A percentile compares a stretch with the other conserved stretches of the same genome.
Evolutionary conservation across 2,329 filamentous ascomycete species (phyloP).

Genomic region (Scytalidium sp.): DNA sequence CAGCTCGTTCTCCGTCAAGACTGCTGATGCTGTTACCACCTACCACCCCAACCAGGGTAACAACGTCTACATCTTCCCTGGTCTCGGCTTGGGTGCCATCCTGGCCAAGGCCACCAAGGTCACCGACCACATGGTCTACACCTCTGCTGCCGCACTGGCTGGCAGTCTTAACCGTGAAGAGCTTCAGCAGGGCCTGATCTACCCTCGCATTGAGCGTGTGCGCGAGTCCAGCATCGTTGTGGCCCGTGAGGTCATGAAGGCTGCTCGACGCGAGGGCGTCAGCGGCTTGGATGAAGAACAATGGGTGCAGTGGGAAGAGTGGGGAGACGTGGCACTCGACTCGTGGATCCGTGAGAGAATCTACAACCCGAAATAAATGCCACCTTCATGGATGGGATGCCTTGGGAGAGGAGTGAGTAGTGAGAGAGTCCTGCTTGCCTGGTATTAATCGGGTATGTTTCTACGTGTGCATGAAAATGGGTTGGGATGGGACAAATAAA

Average conservation of each 20-base stretch:
- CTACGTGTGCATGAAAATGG: neutral
- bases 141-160: slow-evolving; percentile 78
- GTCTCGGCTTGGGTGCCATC: slow-evolving; percentile 90
- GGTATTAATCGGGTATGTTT: too few relatives aligned
- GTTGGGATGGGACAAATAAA: neutral
- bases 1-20: slow-evolving; percentile 66
- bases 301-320: slow-evolving; percentile 71
- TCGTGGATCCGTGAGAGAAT: slow-evolving; percentile 58
- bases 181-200: slow-evolving; percentile 78
- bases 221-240: slow-evolving; percentile 85
- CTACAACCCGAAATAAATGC: slow-evolving; percentile 48
- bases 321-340: slow-evolving; percentile 61
- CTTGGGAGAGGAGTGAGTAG: neutral
- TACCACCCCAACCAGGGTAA: slow-evolving; percentile 83
- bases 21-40: slow-evolving; percentile 56
- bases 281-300: slow-evolving; percentile 64
- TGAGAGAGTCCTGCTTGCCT: too few relatives aligned
- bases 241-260: slow-evolving; percentile 88
- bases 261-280: slow-evolving; percentile 79
- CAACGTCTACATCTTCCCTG: slow-evolving; percentile 92
- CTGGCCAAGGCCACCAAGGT: slow-evolving; percentile 82
- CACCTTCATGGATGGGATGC: neutral
- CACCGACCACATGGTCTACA: slow-evolving; percentile 97
- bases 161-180: slow-evolving; percentile 79
- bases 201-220: slow-evolving; percentile 88